Conservation (phyloP, 495 filamentous ascomycete species). For the Aspergillus olivimuriae region DNA sequence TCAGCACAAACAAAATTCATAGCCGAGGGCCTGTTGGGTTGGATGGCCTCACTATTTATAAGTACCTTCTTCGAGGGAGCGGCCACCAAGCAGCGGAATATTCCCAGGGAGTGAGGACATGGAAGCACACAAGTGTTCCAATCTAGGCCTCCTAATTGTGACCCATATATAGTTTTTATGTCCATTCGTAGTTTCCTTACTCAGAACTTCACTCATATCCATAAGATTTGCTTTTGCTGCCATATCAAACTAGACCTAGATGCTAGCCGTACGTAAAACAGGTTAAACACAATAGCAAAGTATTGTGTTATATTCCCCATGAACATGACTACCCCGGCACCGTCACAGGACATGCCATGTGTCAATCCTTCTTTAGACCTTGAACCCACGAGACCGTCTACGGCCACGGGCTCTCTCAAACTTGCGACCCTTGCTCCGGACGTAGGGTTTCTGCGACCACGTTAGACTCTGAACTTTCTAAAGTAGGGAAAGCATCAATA, state of each 20-base stretch:
- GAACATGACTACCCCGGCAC: not conserved
- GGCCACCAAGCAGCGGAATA: constrained; percentile 75
- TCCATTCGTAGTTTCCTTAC: constrained; percentile 9
- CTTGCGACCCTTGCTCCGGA: constrained; percentile 97
- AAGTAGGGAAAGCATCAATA: not conserved
- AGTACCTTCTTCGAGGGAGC: constrained; percentile 77
- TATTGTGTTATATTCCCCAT: not conserved
- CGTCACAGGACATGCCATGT: constrained; percentile 5
- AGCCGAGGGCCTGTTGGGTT: constrained; percentile 87
- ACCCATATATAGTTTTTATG: too few relatives aligned
- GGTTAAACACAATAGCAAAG: not conserved
- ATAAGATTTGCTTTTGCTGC: constrained; percentile 7
- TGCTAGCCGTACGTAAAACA: constrained; percentile 1
- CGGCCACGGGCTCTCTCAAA: constrained; percentile 98
- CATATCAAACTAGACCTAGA: constrained; percentile 4
- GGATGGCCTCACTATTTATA: constrained; percentile 94
- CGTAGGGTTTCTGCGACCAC: constrained; percentile 71
- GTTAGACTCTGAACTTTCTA: not conserved
- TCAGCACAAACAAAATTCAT: constrained; percentile 98
- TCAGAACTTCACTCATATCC: constrained; percentile 5
- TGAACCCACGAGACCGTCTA: constrained; percentile 94
- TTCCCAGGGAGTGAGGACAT: constrained; percentile 58
- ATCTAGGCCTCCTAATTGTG: not conserved
- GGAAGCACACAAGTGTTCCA: constrained; percentile 59
- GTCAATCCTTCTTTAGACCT: constrained; percentile 62